Conservation (phyloP, 2,329 filamentous ascomycete species). For the Arthrobotrys megalospora region DNA sequence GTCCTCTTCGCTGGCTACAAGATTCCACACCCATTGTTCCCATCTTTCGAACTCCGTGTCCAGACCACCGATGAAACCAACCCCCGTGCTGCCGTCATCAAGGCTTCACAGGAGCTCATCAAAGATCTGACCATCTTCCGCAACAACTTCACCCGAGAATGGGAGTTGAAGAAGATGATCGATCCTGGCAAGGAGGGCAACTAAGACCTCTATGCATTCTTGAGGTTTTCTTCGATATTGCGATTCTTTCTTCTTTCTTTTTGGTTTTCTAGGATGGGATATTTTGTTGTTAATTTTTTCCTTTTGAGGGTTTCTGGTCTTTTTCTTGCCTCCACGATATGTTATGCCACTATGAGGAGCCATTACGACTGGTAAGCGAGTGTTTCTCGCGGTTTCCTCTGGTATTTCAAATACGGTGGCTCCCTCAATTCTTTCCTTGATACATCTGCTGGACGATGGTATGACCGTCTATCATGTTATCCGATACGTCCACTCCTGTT, state of each 20-base stretch:
- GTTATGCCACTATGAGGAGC: no score
- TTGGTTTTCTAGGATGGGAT: constrained; percentile 77
- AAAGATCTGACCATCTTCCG: constrained; percentile 83
- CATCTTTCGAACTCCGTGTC: constrained; percentile 80
- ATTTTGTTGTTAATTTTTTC: no score
- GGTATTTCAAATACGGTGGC: no score
- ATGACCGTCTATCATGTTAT: background rate
- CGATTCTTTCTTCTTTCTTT: constrained; percentile 96
- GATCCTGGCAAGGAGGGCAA: constrained; percentile 51
- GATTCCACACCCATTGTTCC: constrained; percentile 68
- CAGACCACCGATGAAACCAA: constrained; percentile 87
- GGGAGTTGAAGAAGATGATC: constrained; percentile 77
- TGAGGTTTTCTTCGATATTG: constrained; percentile 78
- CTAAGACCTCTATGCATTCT: constrained; percentile 40
- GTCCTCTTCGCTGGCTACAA: constrained; percentile 95
- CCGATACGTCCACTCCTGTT: background rate
- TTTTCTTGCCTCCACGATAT: no score
- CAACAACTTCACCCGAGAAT: constrained; percentile 92
- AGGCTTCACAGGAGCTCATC: constrained; percentile 85
- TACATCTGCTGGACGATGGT: background rate
- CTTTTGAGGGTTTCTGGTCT: no score
- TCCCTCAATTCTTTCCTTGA: no score
- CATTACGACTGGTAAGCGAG: no score
- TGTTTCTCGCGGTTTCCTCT: no score
- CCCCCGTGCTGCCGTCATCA: constrained; percentile 88